These are phyloP conservation scores for Pichia insulana DNA, from an alignment of 805 yeast genomes.

Conservation along the genomic window DNA sequence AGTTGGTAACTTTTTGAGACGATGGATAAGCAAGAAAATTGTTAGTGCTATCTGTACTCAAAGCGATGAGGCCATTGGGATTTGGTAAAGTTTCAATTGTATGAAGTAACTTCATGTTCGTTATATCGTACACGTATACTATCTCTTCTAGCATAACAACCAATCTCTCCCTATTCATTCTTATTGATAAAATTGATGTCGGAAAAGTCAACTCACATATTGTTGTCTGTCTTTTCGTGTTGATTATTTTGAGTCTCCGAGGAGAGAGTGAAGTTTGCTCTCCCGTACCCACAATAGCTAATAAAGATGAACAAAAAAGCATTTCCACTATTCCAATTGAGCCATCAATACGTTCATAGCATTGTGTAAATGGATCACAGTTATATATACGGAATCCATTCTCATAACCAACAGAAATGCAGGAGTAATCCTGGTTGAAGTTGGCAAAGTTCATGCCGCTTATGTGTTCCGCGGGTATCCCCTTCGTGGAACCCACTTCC, in stretches of 20 bases:
- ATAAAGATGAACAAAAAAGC: slow-evolving; percentile 79
- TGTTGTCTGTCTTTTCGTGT: slow-evolving; percentile 59
- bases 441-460: slow-evolving; percentile 32
- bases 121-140: slow-evolving; percentile 80
- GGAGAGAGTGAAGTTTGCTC: slow-evolving; percentile 70
- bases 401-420: slow-evolving; percentile 68
- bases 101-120: slow-evolving; percentile 76
- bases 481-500: too few relatives aligned
- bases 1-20: slow-evolving; percentile 46
- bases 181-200: slow-evolving; percentile 62
- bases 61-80: slow-evolving; percentile 50
- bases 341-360: slow-evolving; percentile 44
- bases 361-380: slow-evolving; percentile 81
- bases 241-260: slow-evolving; percentile 73
- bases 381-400: slow-evolving; percentile 70
- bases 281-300: slow-evolving; percentile 79
- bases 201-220: slow-evolving; percentile 92
- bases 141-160: slow-evolving; percentile 80
- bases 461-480: slow-evolving; percentile 1
- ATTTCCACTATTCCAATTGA: slow-evolving; percentile 74
- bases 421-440: slow-evolving; percentile 85
- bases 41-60: slow-evolving; percentile 44
- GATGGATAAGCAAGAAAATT: slow-evolving; percentile 67
- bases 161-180: slow-evolving; percentile 74
- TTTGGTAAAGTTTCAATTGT: slow-evolving; percentile 61